Conservation (phyloP, 2,329 filamentous ascomycete species). For the Pezicula carpinea region DNA sequence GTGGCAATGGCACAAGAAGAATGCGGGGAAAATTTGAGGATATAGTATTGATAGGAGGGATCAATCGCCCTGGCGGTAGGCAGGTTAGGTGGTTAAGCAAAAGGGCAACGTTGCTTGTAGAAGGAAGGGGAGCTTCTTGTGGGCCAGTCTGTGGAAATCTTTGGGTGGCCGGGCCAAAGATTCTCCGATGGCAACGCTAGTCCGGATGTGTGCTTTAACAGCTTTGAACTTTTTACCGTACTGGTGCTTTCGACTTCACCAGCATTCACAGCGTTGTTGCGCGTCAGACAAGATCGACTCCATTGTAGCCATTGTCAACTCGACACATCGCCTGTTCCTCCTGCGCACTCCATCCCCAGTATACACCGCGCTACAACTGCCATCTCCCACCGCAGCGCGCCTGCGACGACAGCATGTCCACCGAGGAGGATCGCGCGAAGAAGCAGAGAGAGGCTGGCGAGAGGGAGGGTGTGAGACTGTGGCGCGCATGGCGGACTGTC, state of each 20-base stretch:
- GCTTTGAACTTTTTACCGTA: background rate
- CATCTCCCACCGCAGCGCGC: background rate
- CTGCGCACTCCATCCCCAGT: background rate
- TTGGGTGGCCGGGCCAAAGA: too few species aligned
- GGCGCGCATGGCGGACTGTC: slow-evolving; percentile 89
- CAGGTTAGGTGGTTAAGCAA: background rate
- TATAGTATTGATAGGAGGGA: background rate
- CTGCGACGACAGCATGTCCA: slow-evolving; percentile 18
- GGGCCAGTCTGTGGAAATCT: too few species aligned
- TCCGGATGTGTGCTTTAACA: background rate
- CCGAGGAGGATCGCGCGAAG: slow-evolving; percentile 24
- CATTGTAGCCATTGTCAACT: background rate
- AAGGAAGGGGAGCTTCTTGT: background rate
- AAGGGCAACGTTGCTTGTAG: background rate
- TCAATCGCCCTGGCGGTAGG: background rate
- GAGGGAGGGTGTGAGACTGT: slow-evolving; percentile 60
- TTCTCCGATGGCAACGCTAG: too few species aligned
- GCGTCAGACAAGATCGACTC: too few species aligned
- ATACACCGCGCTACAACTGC: background rate
- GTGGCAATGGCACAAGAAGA: slow-evolving; percentile 11
- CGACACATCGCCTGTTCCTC: background rate
- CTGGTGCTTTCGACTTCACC: background rate
- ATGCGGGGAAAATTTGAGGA: background rate
- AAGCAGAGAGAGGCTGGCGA: slow-evolving; percentile 30
- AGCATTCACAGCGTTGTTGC: background rate